Conservation (phyloP, 73 alveolate species). For the Effrenium voratum region DNA sequence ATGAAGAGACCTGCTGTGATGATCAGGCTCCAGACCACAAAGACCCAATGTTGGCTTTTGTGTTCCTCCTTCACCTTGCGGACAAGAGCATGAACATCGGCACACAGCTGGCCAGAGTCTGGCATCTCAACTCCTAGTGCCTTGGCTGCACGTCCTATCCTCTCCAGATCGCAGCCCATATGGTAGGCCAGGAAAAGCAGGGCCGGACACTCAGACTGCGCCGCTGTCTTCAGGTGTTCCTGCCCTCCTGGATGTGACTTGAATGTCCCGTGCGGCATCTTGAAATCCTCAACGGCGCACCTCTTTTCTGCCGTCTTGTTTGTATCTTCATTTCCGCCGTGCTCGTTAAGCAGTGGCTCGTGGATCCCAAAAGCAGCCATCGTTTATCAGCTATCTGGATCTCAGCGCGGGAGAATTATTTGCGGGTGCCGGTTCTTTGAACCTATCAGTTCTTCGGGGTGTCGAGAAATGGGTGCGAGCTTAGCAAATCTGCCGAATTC, state of each 20-base stretch:
- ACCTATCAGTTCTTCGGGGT: no score
- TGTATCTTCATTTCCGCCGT: not conserved
- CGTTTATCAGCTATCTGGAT: not conserved
- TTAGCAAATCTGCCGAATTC: no score
- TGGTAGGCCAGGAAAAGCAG: not conserved
- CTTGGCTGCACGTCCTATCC: not conserved
- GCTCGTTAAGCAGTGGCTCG: not conserved
- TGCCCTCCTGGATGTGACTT: not conserved
- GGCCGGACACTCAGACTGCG: constrained; percentile 1
- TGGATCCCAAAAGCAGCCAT: not conserved
- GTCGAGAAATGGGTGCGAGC: no score
- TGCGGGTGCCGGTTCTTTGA: no score
- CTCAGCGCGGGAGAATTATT: no score
- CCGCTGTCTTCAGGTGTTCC: not conserved
- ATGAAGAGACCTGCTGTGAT: not conserved
- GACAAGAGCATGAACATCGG: not conserved
- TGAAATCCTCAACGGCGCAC: not conserved
- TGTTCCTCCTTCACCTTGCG: not conserved
- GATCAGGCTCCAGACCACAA: not conserved
- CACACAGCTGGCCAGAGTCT: not conserved
- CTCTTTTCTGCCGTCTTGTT: not conserved
- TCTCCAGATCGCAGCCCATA: not conserved
- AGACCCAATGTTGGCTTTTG: not conserved
- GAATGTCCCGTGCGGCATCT: not conserved
- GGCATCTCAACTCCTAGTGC: not conserved